Conservation (phyloP, 768 basidiomycete genomes). For the Pleurotus ostreatus region DNA sequence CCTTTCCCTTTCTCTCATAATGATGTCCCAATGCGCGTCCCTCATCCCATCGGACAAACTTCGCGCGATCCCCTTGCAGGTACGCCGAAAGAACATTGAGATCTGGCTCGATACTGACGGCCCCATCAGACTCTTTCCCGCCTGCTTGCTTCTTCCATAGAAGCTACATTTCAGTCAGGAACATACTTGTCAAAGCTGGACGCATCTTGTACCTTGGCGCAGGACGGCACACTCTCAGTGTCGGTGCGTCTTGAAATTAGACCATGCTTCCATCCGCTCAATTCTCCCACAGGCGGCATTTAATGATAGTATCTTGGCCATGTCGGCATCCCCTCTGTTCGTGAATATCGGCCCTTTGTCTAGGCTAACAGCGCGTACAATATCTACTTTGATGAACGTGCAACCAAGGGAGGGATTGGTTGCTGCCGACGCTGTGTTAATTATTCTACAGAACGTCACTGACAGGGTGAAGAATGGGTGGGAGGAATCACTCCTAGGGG, state of each 20-base stretch:
- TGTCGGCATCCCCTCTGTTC: constrained; percentile 33
- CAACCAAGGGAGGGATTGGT: constrained; percentile 26
- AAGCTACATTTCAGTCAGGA: constrained; percentile 53
- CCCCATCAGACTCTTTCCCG: constrained; percentile 17
- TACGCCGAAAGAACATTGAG: constrained; percentile 12
- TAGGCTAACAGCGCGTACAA: constrained; percentile 29
- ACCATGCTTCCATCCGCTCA: no score
- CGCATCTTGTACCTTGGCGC: constrained; percentile 30
- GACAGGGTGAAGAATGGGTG: constrained; percentile 44
- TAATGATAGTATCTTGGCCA: constrained; percentile 25
- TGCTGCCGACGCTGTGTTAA: constrained; percentile 26
- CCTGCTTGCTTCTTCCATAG: constrained; percentile 41
- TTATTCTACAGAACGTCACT: constrained; percentile 31
- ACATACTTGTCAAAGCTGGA: constrained; percentile 43
- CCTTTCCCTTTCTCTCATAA: constrained; percentile 46
- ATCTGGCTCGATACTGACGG: neutral
- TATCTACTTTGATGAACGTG: constrained; percentile 30
- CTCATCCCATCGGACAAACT: constrained; percentile 52
- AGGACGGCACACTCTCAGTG: constrained; percentile 10
- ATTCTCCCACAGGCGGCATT: constrained; percentile 22
- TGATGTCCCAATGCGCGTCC: constrained; percentile 59
- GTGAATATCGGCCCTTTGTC: constrained; percentile 34
- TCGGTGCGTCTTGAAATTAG: neutral
- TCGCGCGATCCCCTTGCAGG: constrained; percentile 55
- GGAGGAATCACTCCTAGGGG: constrained; percentile 36